phyloP scores from a whole-genome alignment of 352 stramenopile species.

The Globisporangium nodosum region DNA sequence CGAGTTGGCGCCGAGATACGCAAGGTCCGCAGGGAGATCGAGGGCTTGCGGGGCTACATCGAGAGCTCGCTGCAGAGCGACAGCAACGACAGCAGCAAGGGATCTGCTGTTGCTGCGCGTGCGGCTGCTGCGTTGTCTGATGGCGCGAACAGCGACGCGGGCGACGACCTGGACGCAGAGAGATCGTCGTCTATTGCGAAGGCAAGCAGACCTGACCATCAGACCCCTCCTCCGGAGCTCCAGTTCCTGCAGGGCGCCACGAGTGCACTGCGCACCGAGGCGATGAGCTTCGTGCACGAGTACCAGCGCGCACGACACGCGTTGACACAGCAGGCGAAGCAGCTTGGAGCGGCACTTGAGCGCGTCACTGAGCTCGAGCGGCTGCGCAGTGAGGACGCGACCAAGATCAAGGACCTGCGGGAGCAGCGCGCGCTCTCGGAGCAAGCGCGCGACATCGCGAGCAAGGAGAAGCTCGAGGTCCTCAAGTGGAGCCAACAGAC shows the following conservation, averaged over 20 bases:
- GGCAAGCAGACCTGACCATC: background rate
- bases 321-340: conserved; percentile 23
- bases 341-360: conserved; percentile 26
- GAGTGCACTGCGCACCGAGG: conserved; percentile 38
- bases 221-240: conserved; percentile 21
- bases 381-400: conserved; percentile 26
- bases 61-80: conserved; percentile 22
- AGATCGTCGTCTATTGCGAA: no score
- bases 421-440: conserved; percentile 42
- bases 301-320: conserved; percentile 36
- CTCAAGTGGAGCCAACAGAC: conserved; percentile 57
- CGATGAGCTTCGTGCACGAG: conserved; percentile 43
- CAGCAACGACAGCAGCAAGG: background rate
- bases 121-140: background rate
- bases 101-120: conserved; percentile 3
- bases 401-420: conserved; percentile 30
- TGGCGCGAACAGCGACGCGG: conserved; percentile 1
- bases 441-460: conserved; percentile 56
- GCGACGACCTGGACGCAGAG: conserved; percentile 6
- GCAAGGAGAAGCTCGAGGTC: conserved; percentile 52
- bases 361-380: conserved; percentile 35
- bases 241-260: conserved; percentile 44
- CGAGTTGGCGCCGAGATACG: conserved; percentile 25
- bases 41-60: conserved; percentile 41
- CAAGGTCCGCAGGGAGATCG: conserved; percentile 30